phyloP scores from a whole-genome alignment of 495 filamentous ascomycete species.

The Neurospora intermedia region DNA sequence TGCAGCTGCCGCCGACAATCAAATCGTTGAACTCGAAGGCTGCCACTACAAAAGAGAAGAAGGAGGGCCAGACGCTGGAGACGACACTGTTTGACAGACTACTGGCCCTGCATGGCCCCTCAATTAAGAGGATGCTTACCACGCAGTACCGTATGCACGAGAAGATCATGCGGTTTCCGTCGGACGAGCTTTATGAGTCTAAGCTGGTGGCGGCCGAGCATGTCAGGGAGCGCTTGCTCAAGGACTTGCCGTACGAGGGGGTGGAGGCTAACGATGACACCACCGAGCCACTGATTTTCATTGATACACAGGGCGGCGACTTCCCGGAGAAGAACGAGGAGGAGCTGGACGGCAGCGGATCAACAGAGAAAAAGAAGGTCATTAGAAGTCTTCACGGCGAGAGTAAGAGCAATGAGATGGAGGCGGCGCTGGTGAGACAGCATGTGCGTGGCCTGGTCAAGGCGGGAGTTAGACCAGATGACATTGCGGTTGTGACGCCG shows the following conservation, averaged over 20 bases:
- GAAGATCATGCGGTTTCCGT: constrained; percentile 89
- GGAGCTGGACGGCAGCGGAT: background rate
- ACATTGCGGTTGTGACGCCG: constrained; percentile 89
- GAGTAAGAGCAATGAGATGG: constrained; percentile 89
- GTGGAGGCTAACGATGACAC: constrained; percentile 82
- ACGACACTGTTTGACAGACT: constrained; percentile 86
- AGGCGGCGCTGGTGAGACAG: constrained; percentile 65
- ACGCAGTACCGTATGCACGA: constrained; percentile 99
- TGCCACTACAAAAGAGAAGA: constrained; percentile 12
- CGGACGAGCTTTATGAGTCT: constrained; percentile 73
- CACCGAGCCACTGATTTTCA: constrained; percentile 77
- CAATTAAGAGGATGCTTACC: constrained; percentile 89
- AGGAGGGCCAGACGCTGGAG: constrained; percentile 53
- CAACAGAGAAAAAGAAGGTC: constrained; percentile 12
- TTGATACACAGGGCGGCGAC: constrained; percentile 91
- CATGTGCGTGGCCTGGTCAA: constrained; percentile 68
- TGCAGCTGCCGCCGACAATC: constrained; percentile 90
- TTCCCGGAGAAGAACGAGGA: constrained; percentile 47
- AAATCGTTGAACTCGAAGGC: constrained; percentile 61
- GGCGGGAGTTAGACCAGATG: constrained; percentile 65
- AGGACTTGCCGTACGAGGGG: constrained; percentile 59
- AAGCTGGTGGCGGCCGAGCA: constrained; percentile 67
- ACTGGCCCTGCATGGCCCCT: constrained; percentile 65
- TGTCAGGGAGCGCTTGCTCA: constrained; percentile 65
- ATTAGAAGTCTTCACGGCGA: constrained; percentile 51